Conservation (phyloP, 139 green algal genomes). For the Volvox africanus region DNA sequence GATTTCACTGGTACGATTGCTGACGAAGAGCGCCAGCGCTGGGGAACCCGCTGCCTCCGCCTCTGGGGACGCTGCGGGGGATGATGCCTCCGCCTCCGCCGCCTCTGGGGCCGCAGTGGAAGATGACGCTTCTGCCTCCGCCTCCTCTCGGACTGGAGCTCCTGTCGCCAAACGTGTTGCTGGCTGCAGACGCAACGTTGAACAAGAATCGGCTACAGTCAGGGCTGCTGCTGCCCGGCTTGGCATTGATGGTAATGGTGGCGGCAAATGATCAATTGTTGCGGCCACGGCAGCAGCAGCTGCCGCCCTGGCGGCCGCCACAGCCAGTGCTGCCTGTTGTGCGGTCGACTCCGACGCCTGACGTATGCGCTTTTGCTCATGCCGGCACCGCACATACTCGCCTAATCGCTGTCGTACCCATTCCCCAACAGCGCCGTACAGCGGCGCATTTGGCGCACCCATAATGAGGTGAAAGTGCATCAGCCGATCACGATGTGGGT, state of each 20-base stretch:
- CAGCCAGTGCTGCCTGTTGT: background rate
- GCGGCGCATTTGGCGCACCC: background rate
- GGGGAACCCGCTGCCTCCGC: background rate
- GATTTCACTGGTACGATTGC: background rate
- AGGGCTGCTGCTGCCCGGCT: background rate
- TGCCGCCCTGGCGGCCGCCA: background rate
- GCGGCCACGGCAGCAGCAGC: background rate
- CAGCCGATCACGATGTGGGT: conserved; percentile 7
- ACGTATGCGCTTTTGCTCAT: background rate
- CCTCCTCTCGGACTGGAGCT: background rate
- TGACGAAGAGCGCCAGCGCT: background rate
- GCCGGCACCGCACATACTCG: background rate
- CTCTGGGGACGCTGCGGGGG: background rate
- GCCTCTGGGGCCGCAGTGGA: background rate
- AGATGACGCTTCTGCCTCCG: background rate
- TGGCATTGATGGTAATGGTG: background rate
- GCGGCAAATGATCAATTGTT: background rate
- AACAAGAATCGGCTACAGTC: background rate
- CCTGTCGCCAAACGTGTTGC: background rate
- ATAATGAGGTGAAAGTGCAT: conserved; percentile 29
- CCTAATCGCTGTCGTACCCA: conserved; percentile 22
- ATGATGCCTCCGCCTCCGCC: background rate
- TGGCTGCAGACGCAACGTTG: background rate
- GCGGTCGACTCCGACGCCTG: background rate
- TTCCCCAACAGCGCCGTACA: conserved; percentile 2